Conservation (phyloP, 805 yeast species). For the Cyberlindnera meyerae region DNA sequence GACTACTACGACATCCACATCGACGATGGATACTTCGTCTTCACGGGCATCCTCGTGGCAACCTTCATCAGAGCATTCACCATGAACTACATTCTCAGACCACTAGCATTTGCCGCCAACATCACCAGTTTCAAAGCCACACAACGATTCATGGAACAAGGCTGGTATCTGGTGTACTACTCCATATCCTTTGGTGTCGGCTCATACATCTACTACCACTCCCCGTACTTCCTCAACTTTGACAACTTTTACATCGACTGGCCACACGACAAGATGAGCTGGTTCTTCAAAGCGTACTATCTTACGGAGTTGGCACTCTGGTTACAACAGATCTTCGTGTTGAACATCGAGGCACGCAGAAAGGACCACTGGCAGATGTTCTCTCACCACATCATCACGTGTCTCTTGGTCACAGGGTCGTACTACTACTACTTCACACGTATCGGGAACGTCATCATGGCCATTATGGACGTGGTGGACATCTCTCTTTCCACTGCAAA, state of each 20-base stretch:
- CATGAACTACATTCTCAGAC: constrained; percentile 54
- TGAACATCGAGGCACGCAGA: constrained; percentile 72
- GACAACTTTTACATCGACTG: constrained; percentile 59
- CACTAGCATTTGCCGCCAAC: constrained; percentile 44
- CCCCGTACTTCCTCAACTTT: constrained; percentile 56
- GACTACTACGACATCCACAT: constrained; percentile 47
- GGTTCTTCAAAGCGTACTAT: constrained; percentile 60
- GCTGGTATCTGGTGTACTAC: constrained; percentile 70
- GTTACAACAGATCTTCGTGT: constrained; percentile 73
- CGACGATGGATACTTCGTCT: constrained; percentile 50
- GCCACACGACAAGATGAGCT: constrained; percentile 64
- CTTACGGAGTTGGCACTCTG: constrained; percentile 69
- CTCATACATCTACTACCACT: constrained; percentile 46
- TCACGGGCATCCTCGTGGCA: constrained; percentile 49
- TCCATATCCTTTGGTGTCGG: constrained; percentile 52
- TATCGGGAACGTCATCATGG: constrained; percentile 72
- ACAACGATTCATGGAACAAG: constrained; percentile 79
- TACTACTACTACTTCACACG: constrained; percentile 68
- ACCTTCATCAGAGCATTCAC: constrained; percentile 55
- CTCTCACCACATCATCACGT: constrained; percentile 80
- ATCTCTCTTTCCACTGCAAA: constrained; percentile 68
- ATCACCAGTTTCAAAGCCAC: constrained; percentile 47
- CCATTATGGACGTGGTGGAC: constrained; percentile 83
- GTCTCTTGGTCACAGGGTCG: constrained; percentile 60
- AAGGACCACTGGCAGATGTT: constrained; percentile 87